Conservation (phyloP, 2,329 filamentous ascomycete genomes). For the Botrytis byssoidea region DNA sequence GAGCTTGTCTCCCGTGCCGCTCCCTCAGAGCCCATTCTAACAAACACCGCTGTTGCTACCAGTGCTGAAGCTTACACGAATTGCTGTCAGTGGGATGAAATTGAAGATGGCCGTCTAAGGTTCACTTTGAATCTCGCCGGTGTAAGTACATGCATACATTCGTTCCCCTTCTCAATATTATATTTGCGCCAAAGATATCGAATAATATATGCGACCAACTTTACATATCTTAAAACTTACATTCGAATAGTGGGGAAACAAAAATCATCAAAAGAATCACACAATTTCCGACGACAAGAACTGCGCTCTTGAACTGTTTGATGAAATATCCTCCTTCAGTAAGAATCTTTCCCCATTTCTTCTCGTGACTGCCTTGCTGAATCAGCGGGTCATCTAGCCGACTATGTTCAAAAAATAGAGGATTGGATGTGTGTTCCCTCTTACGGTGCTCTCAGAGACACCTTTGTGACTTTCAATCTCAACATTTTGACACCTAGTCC, state of each 20-base stretch:
- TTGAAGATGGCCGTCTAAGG: fast-evolving
- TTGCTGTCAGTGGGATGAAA: not conserved
- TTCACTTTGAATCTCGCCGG: not conserved
- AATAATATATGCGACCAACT: not conserved
- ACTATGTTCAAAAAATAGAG: fast-evolving
- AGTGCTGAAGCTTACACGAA: not conserved
- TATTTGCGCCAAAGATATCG: not conserved
- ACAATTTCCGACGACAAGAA: not conserved
- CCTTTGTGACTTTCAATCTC: not conserved
- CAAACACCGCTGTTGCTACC: not conserved
- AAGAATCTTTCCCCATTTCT: not conserved
- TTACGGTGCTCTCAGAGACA: not conserved
- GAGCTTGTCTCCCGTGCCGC: not conserved
- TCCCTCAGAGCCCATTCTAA: no score
- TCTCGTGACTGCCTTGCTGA: not conserved
- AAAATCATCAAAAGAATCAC: not conserved
- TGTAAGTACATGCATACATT: not conserved
- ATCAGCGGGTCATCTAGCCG: not conserved
- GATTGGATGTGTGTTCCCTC: not conserved
- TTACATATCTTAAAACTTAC: not conserved
- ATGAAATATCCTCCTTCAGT: not conserved
- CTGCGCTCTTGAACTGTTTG: not conserved
- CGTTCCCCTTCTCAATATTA: no score
- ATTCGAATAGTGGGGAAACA: not conserved
- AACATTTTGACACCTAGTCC: fast-evolving